Evolutionary conservation across 1,139 yeast genomes (phyloP), one percentile per base, ranked within the genome.

Genomic region (Debaryomycetaceae sp.): DNA sequence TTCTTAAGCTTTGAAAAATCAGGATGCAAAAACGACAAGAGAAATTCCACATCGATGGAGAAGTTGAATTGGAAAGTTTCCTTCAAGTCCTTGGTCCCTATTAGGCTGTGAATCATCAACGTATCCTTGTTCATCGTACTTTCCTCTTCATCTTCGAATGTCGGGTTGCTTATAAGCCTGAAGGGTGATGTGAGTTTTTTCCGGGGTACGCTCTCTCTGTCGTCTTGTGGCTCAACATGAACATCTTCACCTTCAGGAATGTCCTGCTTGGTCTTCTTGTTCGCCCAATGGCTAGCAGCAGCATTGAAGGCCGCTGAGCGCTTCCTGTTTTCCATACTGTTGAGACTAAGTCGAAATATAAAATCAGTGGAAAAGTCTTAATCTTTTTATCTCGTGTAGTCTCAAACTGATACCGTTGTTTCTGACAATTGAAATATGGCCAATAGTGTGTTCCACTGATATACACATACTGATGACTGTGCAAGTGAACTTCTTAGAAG

Each of bases 1-100:
- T 62, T 48, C 24, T 47, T 48, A 1, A 58, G 41, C 1, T 34
- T 41, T 4, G 55, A 42, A 39, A 69, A 58, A 4, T 55, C 47
- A 4, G 62, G 62, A 49, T 69, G 68, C 13, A 77, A 49, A 42
- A 66, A 66, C 3, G 63, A 53, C 1, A 70, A 50, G 24, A 78
- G 59, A 38, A 75, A 65, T 8, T 64, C 66, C 39, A 72, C 56
- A 42, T 78, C 80, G 5, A 78, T 68, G 43, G 63, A 55, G 57
- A 77, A 76, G 50, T 78, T 78, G 59, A 79, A 78, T 45, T 78
- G 83, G 51, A 58, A 77, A 0, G 81, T 69, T 44, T 67, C 66
- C 2, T 42, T 40, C 17, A 78, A 53, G 11, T 60, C 60, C 7
- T 51, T 46, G 6, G 63, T 55, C 0, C 77, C 75, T 3, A 76